Conservation (phyloP, 1,284 basidiomycete genomes). For the Vanrija sp. region DNA sequence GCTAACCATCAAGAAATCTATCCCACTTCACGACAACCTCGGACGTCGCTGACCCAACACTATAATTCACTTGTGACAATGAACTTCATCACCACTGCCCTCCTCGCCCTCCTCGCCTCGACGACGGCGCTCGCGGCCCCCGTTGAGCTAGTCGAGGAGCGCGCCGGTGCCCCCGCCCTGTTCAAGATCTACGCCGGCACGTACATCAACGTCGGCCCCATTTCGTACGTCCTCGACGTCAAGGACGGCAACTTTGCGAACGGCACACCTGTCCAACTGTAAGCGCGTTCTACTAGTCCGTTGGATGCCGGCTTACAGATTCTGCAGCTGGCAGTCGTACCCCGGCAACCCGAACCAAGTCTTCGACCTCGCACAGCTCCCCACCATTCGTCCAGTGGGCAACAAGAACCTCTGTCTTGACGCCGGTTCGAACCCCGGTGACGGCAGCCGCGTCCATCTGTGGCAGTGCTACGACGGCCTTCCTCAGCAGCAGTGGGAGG, state of each 20-base stretch:
- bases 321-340: neutral
- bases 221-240: neutral
- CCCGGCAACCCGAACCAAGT: neutral
- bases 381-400: too few species aligned
- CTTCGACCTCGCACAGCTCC: neutral
- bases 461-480: slow-evolving; percentile 17
- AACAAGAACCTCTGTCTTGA: slow-evolving; percentile 23
- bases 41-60: too few species aligned
- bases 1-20: too few species aligned
- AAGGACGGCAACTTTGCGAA: neutral
- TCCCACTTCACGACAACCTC: too few species aligned
- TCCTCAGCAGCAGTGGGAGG: slow-evolving; percentile 12
- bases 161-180: neutral
- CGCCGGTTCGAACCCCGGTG: slow-evolving; percentile 13
- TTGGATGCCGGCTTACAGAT: too few species aligned
- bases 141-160: neutral
- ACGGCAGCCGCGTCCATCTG: slow-evolving; percentile 27
- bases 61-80: neutral
- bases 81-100: neutral
- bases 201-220: neutral
- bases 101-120: neutral
- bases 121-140: neutral
- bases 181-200: neutral
- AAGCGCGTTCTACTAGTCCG: too few species aligned
- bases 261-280: neutral